Evolutionary conservation across 2,329 filamentous ascomycete genomes (phyloP).

Genomic region (Calonectria honghensis): DNA sequence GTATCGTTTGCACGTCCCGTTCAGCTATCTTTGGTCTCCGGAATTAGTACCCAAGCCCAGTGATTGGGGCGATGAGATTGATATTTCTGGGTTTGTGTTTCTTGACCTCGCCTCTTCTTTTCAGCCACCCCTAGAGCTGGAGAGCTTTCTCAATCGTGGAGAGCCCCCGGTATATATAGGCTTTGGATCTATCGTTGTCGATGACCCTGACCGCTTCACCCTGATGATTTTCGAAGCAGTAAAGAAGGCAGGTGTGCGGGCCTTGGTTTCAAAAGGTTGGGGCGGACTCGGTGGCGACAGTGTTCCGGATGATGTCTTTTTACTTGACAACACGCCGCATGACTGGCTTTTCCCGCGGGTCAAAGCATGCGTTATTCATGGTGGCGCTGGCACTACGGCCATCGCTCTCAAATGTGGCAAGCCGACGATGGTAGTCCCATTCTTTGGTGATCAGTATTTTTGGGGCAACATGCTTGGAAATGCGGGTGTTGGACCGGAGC

Average conservation of each 20-base stretch:
- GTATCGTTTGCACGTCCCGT: constrained; percentile 83
- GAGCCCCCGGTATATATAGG: constrained; percentile 83
- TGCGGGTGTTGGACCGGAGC: constrained; percentile 78
- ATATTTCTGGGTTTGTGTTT: constrained; percentile 87
- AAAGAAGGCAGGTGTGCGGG: constrained; percentile 78
- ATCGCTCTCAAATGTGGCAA: constrained; percentile 82
- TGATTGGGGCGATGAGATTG: constrained; percentile 82
- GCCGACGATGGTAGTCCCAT: constrained; percentile 85
- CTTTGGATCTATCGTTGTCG: constrained; percentile 85
- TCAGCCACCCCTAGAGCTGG: constrained; percentile 73
- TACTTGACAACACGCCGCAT: constrained; percentile 84
- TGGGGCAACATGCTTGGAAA: constrained; percentile 83
- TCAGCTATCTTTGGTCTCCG: constrained; percentile 84
- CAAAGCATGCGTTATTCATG: constrained; percentile 81
- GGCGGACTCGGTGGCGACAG: constrained; percentile 78
- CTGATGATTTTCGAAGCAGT: constrained; percentile 83
- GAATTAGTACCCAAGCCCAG: constrained; percentile 79
- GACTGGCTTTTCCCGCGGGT: constrained; percentile 85
- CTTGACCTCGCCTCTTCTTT: constrained; percentile 80
- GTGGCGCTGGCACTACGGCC: constrained; percentile 86
- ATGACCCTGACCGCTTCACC: constrained; percentile 81
- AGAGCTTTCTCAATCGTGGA: constrained; percentile 73
- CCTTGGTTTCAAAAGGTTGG: constrained; percentile 85
- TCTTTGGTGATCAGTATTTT: constrained; percentile 87
- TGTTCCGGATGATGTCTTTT: constrained; percentile 78